phyloP scores from a whole-genome alignment of 352 stramenopile genomes.

The Aphanomyces cochlioides region DNA sequence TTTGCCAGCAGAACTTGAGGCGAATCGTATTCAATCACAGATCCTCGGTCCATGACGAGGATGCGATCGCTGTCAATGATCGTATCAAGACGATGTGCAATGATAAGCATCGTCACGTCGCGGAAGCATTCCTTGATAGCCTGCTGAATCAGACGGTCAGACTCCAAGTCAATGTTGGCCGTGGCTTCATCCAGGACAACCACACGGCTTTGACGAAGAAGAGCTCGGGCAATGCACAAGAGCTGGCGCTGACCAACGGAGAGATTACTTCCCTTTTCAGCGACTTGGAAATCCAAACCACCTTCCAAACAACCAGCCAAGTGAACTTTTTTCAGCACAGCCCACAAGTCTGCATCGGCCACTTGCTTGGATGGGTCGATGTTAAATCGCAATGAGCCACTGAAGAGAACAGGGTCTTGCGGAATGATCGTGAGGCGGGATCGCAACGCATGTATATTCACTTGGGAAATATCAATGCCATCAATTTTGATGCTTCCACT shows the following conservation, averaged over 20 bases:
- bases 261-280: slow-evolving; percentile 91
- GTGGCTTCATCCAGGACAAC: slow-evolving; percentile 96
- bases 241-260: slow-evolving; percentile 92
- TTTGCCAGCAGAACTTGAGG: slow-evolving; percentile 79
- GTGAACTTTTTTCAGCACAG: slow-evolving; percentile 84
- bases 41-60: slow-evolving; percentile 94
- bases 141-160: slow-evolving; percentile 79
- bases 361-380: slow-evolving; percentile 52
- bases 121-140: slow-evolving; percentile 63
- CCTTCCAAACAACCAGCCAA: slow-evolving; percentile 59
- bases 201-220: slow-evolving; percentile 85
- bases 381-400: slow-evolving; percentile 62
- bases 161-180: slow-evolving; percentile 85
- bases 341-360: slow-evolving; percentile 87
- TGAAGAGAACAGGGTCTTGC: slow-evolving; percentile 75
- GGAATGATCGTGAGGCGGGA: slow-evolving; percentile 75
- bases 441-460: slow-evolving; percentile 61
- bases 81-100: slow-evolving; percentile 97
- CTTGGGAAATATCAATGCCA: slow-evolving; percentile 73
- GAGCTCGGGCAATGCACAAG: slow-evolving; percentile 91
- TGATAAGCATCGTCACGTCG: slow-evolving; percentile 92
- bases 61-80: slow-evolving; percentile 96
- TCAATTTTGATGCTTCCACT: slow-evolving; percentile 88
- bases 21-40: slow-evolving; percentile 84
- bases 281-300: slow-evolving; percentile 33